A percentile compares a stretch with the other conserved stretches of the same genome.
Evolutionary conservation across 2,329 filamentous ascomycete genomes (phyloP).

Genomic region (Monosporascus sp.): DNA sequence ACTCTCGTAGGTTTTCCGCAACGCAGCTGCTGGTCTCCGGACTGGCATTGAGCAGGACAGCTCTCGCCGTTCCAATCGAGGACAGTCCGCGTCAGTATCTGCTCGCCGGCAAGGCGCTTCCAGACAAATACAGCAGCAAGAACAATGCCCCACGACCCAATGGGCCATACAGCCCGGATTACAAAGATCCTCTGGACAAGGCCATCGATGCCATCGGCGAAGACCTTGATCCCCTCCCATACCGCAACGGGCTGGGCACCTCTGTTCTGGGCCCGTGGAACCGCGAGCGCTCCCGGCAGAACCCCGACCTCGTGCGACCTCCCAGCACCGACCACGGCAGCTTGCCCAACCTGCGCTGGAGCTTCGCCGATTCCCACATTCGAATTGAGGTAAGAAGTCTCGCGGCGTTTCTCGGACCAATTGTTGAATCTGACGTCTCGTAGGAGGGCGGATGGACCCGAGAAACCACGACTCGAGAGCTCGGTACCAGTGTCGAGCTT

Average conservation of each 20-base stretch:
- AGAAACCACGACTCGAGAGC: conserved; percentile 63
- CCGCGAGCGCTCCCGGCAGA: conserved; percentile 59
- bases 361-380: conserved; percentile 59
- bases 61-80: conserved; percentile 25
- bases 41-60: conserved; percentile 18
- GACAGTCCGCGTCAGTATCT: conserved; percentile 53
- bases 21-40: conserved; percentile 17
- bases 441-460: conserved; percentile 73
- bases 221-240: conserved; percentile 59
- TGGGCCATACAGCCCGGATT: conserved; percentile 52
- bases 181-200: conserved; percentile 56
- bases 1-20: conserved; percentile 9
- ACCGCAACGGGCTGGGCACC: conserved; percentile 57
- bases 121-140: conserved; percentile 35
- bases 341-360: conserved; percentile 68
- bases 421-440: conserved; percentile 1
- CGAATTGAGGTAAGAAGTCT: conserved; percentile 50
- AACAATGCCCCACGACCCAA: conserved; percentile 17
- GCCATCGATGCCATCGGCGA: conserved; percentile 57
- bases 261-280: conserved; percentile 68
- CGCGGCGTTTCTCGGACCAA: background rate
- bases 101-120: conserved; percentile 42
- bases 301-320: conserved; percentile 65
- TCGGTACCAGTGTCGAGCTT: conserved; percentile 62
- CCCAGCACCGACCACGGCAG: conserved; percentile 68